Conservation (phyloP, 2,329 filamentous ascomycete species). For the Ciborinia camelliae region DNA sequence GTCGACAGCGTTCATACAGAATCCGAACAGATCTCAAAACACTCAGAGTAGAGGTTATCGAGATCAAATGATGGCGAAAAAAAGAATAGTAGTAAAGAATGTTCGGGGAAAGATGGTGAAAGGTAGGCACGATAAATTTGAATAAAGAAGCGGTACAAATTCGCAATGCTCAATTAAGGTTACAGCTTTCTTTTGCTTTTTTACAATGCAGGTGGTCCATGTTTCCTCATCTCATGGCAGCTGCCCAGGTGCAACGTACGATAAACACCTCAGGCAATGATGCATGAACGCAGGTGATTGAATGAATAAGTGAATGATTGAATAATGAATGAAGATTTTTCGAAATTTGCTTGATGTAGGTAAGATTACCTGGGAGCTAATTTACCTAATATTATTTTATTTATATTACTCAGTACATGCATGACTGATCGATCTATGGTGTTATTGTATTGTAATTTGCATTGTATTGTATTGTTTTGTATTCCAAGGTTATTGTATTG, state of each 20-base stretch:
- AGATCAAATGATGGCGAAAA: neutral
- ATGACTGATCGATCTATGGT: too few relatives aligned
- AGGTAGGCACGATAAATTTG: neutral
- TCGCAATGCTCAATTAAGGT: neutral
- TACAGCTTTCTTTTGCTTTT: constrained; percentile 7
- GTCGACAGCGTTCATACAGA: constrained; percentile 38
- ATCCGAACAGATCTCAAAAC: constrained; percentile 18
- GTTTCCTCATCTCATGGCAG: neutral
- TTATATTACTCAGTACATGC: too few relatives aligned
- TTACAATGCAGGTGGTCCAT: constrained; percentile 8
- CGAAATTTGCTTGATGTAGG: neutral
- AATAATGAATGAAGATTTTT: neutral
- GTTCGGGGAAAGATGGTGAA: neutral
- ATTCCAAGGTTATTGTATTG: too few relatives aligned
- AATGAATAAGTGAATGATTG: too few relatives aligned
- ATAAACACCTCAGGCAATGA: constrained; percentile 4
- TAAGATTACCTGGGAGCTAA: too few relatives aligned
- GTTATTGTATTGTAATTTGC: too few relatives aligned
- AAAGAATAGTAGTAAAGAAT: neutral
- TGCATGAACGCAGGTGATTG: too few relatives aligned
- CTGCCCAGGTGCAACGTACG: too few relatives aligned
- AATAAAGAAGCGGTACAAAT: neutral
- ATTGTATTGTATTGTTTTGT: too few relatives aligned
- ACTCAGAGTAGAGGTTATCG: constrained; percentile 19
- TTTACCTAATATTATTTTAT: too few relatives aligned